Base-by-base conservation (phyloP, 768 basidiomycete genomes). In the Cystobasidium tubakii region DNA sequence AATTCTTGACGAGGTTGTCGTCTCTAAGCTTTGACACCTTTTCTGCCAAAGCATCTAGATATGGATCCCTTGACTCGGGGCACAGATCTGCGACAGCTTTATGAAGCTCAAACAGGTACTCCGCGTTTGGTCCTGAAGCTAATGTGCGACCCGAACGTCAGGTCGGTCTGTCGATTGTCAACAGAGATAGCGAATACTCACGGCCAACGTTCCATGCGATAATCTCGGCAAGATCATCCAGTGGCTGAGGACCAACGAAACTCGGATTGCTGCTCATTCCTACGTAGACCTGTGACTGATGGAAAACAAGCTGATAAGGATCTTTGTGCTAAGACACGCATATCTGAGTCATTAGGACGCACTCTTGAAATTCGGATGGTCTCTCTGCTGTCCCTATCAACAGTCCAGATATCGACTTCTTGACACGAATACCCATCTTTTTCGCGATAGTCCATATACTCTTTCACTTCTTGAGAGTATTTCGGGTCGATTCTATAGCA, bases 381-480 rank as follows among this genome's bases (percentile, higher is more conserved):
- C 44, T 75, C 74, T 19, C 63, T 34, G 34, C 66, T 55, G 1
- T 44, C 43, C 25, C 17, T n/a, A 54, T 66, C 71, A 27, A 63
- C 42, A 34, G 44, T 43, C 53, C 27, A 75, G n/a, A 75, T 66
- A 63, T 75, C 74, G 29, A 75, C 74, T 31, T 1, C 4, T 50
- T 62, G 29, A 29, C 55, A 62, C 6, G 33, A 57, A 44, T 71
- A 75, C 1, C 74, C 74, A 43, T 75, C 74, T 46, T 75, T 75
- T 44, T 75, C 74, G 9, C 74, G 53, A 31, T 72, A 34, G 36
- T 75, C 74, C 31, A 75, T 34, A 36, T 75, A 75, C 7, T 60
- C 74, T n/a, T 62, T 54, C 9, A 75, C 74, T 63, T 72, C 54
- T 36, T 71, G 50, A 9, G 70, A 33, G 31, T 75, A 72, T 23